A percentile compares a stretch with the other conserved stretches of the same genome.
These are phyloP conservation scores for Thermochaetoides thermophila DNA, from an alignment of 495 filamentous ascomycete genomes.

Conservation along the genomic window DNA sequence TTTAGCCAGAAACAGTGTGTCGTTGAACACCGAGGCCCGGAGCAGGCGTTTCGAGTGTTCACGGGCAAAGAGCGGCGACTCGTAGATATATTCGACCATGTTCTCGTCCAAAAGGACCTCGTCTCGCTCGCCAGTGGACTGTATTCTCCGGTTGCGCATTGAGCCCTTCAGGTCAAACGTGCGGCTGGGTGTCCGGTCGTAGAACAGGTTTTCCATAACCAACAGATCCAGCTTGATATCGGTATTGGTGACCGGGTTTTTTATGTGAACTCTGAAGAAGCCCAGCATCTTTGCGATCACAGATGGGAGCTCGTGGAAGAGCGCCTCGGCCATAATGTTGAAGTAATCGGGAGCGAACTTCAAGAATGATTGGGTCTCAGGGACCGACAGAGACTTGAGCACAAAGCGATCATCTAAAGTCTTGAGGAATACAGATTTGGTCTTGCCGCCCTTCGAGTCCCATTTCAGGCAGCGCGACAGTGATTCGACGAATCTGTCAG, in stretches of 20 bases:
- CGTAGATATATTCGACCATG: slow-evolving; percentile 98
- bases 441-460: slow-evolving; percentile 97
- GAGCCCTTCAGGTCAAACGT: slow-evolving; percentile 97
- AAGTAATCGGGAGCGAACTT: slow-evolving; percentile 95
- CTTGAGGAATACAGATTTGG: slow-evolving; percentile 95
- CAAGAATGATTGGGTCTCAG: slow-evolving; percentile 88
- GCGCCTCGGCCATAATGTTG: slow-evolving; percentile 84
- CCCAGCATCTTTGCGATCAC: slow-evolving; percentile 99
- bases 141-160: slow-evolving; percentile 94
- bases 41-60: slow-evolving; percentile 87
- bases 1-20: slow-evolving; percentile 80
- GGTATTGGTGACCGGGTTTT: slow-evolving; percentile 77
- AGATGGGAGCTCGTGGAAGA: slow-evolving; percentile 91
- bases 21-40: slow-evolving; percentile 84
- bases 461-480: slow-evolving; percentile 90
- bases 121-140: slow-evolving; percentile 85
- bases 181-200: slow-evolving; percentile 78
- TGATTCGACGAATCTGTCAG: slow-evolving; percentile 88
- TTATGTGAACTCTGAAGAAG: slow-evolving; percentile 94
- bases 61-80: slow-evolving; percentile 82
- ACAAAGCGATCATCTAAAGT: slow-evolving; percentile 91
- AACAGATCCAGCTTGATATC: slow-evolving; percentile 93
- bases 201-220: slow-evolving; percentile 98
- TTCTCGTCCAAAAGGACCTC: slow-evolving; percentile 97
- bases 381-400: slow-evolving; percentile 57